phyloP scores from a whole-genome alignment of 179 eudicot species.

The Dionaea muscipula region DNA sequence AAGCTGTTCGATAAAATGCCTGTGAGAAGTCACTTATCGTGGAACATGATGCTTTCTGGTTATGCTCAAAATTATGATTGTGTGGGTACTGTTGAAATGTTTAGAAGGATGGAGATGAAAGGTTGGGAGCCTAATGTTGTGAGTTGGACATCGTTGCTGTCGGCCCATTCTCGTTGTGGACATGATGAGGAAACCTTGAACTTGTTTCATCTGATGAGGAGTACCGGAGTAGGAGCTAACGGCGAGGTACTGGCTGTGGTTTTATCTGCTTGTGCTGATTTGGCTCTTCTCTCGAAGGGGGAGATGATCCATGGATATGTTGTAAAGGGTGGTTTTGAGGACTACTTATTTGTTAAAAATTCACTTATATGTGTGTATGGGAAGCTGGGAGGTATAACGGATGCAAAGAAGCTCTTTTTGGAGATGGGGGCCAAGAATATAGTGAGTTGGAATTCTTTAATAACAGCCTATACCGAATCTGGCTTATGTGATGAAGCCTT shows the following conservation, averaged over 20 bases:
- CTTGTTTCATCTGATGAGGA: constrained; percentile 25
- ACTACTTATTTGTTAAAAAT: constrained; percentile 25
- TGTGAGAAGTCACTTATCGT: constrained; percentile 26
- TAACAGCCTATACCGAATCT: constrained; percentile 32
- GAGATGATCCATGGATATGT: constrained; percentile 26
- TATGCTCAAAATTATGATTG: constrained; percentile 25
- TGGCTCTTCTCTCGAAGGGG: constrained; percentile 16
- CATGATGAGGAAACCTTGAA: constrained; percentile 16
- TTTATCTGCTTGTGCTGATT: constrained; percentile 30
- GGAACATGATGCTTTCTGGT: constrained; percentile 42
- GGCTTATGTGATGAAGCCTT: constrained; percentile 40
- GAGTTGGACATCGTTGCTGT: constrained; percentile 42
- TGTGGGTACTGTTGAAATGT: constrained; percentile 20
- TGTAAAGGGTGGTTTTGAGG: constrained; percentile 28
- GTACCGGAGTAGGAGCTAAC: constrained; percentile 21
- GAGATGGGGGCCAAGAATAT: constrained; percentile 23
- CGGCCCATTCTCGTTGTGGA: constrained; percentile 37
- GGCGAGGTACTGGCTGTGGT: constrained; percentile 38
- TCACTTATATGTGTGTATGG: constrained; percentile 37
- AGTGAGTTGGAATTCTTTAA: constrained; percentile 42
- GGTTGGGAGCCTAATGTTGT: constrained; percentile 38
- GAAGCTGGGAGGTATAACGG: constrained; percentile 19
- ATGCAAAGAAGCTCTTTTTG: constrained; percentile 25
- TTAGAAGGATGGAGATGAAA: constrained; percentile 30
- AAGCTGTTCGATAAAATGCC: constrained; percentile 34